Evolutionary conservation across 1,284 basidiomycete genomes (phyloP), one percentile per base, ranked within the genome.

Genomic region (Pseudozyma hubeiensis): DNA sequence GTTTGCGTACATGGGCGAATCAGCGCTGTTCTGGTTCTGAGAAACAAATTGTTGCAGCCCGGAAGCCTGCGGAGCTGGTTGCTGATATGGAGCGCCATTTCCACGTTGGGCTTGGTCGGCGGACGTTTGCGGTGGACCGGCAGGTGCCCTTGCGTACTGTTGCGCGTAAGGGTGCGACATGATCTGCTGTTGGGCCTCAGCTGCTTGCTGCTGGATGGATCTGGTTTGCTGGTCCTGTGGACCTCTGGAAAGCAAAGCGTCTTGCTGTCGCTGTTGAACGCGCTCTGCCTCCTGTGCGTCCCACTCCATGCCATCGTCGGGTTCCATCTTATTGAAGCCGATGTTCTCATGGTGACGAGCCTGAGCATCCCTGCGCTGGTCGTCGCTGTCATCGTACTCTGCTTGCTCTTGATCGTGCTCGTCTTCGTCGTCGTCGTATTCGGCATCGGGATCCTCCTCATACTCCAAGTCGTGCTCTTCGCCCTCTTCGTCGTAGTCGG

Each of bases 241-340:
- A 14, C 33, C 24, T n/a, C 45, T 50, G 19, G 51, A 46, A 30
- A 57, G 59, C 51, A 45, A 46, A 17, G 51, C 57, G 7, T 62
- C 73, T 48, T 70, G 63, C 17, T 74, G 75, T 35, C 64, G 71
- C 46, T 75, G 76, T 60, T 85, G 85, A 29, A 82, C 74, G 24
- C 84, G 81, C 44, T 83, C 81, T 7, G 79, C 85, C n/a, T 86
- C 85, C 34, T 79, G 78, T 49, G 85, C 85, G 17, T 87, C 87
- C 87, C 86, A 87, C 55, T 85, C 86, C 72, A 87, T 85, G 16
- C 87, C 86, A 74, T 87, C 87, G 65, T 87, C 87, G 14, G 86
- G 87, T 70, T 87, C 87, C 79, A 86, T 87, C 56, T 86, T 64
- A 50, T 70, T 63, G 45, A 66, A 62, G 9, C 52, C 67, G 46